Evolutionary conservation across 2,329 filamentous ascomycete genomes (phyloP).

Genomic region (Calonectria naviculata): DNA sequence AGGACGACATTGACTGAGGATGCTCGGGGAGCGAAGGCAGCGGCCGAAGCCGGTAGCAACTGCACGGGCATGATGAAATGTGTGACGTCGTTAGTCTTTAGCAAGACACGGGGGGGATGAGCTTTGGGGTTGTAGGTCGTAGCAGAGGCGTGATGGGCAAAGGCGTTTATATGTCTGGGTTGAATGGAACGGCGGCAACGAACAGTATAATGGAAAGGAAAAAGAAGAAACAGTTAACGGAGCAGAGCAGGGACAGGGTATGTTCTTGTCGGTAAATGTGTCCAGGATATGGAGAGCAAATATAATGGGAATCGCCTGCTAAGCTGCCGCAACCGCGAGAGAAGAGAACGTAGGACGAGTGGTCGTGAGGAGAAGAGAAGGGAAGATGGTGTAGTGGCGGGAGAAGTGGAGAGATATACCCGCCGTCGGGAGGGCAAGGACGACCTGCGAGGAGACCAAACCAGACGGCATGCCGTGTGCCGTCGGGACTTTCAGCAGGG

Average conservation of each 20-base stretch:
- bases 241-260: constrained; percentile 49
- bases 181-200: constrained; percentile 28
- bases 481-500: constrained; percentile 4
- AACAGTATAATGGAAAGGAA: constrained; percentile 56
- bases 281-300: constrained; percentile 10
- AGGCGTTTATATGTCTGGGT: constrained; percentile 23
- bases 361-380: constrained; percentile 62
- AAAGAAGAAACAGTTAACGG: constrained; percentile 65
- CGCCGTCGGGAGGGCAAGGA: background rate
- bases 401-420: constrained; percentile 57
- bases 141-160: background rate
- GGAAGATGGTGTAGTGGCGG: constrained; percentile 50
- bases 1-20: constrained; percentile 96
- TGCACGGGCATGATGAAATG: constrained; percentile 81
- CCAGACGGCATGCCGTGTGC: constrained; percentile 8
- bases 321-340: constrained; percentile 65
- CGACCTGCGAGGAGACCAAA: background rate
- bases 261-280: constrained; percentile 24
- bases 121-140: constrained; percentile 5
- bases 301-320: constrained; percentile 65
- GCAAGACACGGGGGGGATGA: constrained; percentile 17
- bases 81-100: constrained; percentile 27
- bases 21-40: constrained; percentile 91
- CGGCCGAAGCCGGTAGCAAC: constrained; percentile 93
- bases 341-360: constrained; percentile 69